These are phyloP conservation scores for Monosporascus sp. DNA, from an alignment of 2,329 filamentous ascomycete genomes.

Conservation along the genomic window DNA sequence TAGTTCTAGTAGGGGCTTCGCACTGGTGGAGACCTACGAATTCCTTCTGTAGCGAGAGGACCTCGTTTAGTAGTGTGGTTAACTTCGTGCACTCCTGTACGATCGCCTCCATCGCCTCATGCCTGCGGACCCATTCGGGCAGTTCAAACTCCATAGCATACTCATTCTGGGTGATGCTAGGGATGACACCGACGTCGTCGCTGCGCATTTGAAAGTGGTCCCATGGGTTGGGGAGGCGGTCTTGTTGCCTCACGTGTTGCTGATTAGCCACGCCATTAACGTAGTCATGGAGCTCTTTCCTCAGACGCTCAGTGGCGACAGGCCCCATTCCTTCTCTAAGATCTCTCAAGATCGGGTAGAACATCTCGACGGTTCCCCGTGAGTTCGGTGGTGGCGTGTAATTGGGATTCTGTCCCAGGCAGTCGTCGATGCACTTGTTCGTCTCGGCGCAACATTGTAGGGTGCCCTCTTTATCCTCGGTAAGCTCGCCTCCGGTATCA, in stretches of 20 bases:
- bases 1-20: no score
- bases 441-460: constrained; percentile 16
- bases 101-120: constrained; percentile 22
- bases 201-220: constrained; percentile 23
- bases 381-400: constrained; percentile 14
- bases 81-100: constrained; percentile 22
- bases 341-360: constrained; percentile 22
- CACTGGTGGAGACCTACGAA: constrained; percentile 18
- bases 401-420: constrained; percentile 17
- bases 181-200: constrained; percentile 23
- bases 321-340: constrained; percentile 17
- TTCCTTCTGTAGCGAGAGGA: constrained; percentile 25
- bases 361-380: constrained; percentile 19
- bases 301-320: constrained; percentile 15
- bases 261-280: constrained; percentile 21
- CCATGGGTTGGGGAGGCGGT: constrained; percentile 20
- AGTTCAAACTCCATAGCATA: constrained; percentile 26
- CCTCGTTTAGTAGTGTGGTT: constrained; percentile 21
- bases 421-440: constrained; percentile 20
- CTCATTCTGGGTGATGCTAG: constrained; percentile 24
- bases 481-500: constrained; percentile 23
- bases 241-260: constrained; percentile 19
- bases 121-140: constrained; percentile 17
- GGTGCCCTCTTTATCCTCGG: constrained; percentile 19
- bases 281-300: constrained; percentile 21